These are phyloP conservation scores for Pythium volutum DNA, from an alignment of 352 stramenopile genomes.

Conservation along the genomic window DNA sequence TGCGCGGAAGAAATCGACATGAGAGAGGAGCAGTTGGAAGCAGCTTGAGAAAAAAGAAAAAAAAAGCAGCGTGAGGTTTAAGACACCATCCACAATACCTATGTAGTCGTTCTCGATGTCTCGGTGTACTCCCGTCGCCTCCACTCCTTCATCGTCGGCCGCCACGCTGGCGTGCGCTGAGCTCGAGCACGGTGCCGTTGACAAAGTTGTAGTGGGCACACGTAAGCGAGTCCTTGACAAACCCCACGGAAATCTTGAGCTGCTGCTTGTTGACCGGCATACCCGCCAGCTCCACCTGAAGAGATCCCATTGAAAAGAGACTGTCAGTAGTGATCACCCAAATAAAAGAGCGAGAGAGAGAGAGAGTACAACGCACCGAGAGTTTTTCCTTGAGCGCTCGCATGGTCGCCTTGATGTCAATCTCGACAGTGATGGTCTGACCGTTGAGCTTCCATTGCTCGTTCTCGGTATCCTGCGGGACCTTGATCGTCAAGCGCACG, in stretches of 20 bases:
- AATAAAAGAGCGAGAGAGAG: background rate
- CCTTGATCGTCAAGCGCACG: constrained; percentile 64
- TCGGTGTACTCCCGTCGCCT: too few relatives aligned
- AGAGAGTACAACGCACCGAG: constrained; percentile 34
- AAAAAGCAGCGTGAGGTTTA: too few relatives aligned
- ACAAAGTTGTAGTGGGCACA: constrained; percentile 88
- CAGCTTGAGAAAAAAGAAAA: too few relatives aligned
- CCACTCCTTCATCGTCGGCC: constrained; percentile 52
- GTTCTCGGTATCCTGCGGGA: constrained; percentile 89
- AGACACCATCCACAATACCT: too few relatives aligned
- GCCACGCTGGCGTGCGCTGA: constrained; percentile 79
- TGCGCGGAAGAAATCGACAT: constrained; percentile 77
- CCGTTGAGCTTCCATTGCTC: constrained; percentile 92
- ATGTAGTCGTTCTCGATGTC: too few relatives aligned
- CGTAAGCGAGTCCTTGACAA: constrained; percentile 89
- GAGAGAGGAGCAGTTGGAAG: constrained; percentile 73
- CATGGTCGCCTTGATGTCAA: constrained; percentile 89
- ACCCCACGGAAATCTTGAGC: constrained; percentile 89
- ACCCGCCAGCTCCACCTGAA: constrained; percentile 64
- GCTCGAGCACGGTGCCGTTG: constrained; percentile 61
- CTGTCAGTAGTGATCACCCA: constrained; percentile 1
- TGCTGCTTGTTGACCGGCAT: constrained; percentile 97
- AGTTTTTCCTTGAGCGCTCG: constrained; percentile 92
- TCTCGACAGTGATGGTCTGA: constrained; percentile 86
- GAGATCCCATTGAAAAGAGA: background rate